phyloP scores from a whole-genome alignment of 352 stramenopile genomes.

The Globisporangium cylindrosporum region DNA sequence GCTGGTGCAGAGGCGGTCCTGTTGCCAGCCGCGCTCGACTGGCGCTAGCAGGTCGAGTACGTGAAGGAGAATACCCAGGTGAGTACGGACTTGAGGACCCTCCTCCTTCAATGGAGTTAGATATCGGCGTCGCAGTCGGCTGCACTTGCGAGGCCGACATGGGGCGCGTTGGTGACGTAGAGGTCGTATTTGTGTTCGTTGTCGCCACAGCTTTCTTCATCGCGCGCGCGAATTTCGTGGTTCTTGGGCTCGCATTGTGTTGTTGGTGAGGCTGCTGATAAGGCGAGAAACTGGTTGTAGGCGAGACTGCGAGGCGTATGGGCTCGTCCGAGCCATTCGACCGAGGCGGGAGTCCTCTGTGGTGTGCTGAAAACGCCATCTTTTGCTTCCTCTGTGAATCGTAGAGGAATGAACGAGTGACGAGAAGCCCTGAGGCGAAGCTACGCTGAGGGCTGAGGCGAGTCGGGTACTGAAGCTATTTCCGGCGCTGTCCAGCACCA shows the following conservation, averaged over 20 bases:
- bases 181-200: neutral
- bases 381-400: neutral
- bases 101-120: neutral
- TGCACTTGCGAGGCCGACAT: conserved; percentile 34
- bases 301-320: neutral
- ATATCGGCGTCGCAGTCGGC: conserved; percentile 21
- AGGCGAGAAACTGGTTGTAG: conserved; percentile 1
- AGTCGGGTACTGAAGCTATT: conserved; percentile 6
- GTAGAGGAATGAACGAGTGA: neutral
- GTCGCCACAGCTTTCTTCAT: conserved; percentile 7
- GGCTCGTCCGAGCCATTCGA: neutral
- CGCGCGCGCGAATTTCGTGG: conserved; percentile 18
- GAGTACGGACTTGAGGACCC: neutral
- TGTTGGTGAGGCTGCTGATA: neutral
- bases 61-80: neutral
- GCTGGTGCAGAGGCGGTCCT: neutral
- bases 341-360: conserved; percentile 5
- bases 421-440: neutral
- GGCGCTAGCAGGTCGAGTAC: conserved; percentile 15
- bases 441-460: neutral
- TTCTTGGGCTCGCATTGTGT: conserved; percentile 26
- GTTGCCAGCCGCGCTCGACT: conserved; percentile 4
- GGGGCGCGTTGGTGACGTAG: conserved; percentile 27
- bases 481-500: neutral
- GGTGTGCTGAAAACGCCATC: conserved; percentile 7